A percentile compares a stretch with the other conserved stretches of the same genome.
phyloP scores from a whole-genome alignment of 495 filamentous ascomycete genomes.

The Acidomyces sp. region DNA sequence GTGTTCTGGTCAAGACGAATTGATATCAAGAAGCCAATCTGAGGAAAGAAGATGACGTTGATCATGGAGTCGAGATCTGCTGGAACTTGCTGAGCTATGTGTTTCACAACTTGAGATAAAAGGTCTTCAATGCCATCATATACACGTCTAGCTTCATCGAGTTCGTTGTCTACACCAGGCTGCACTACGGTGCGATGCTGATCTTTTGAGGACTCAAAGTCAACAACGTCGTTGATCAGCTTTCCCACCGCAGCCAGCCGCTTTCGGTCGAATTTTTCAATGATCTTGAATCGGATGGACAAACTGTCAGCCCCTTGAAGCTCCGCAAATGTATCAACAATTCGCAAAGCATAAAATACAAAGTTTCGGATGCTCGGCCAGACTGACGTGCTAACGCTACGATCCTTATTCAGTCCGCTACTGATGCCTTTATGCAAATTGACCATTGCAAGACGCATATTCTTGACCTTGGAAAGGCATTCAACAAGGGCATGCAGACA shows the following conservation, averaged over 20 bases:
- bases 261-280: slow-evolving; percentile 31
- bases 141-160: slow-evolving; percentile 63
- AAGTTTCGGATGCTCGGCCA: slow-evolving; percentile 55
- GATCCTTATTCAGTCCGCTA: slow-evolving; percentile 42
- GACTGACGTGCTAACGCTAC: slow-evolving; percentile 48
- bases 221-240: slow-evolving; percentile 60
- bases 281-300: slow-evolving; percentile 41
- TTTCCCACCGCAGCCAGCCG: slow-evolving; percentile 52
- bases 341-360: slow-evolving; percentile 51
- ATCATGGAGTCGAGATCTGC: slow-evolving; percentile 45
- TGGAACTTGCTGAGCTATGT: slow-evolving; percentile 51
- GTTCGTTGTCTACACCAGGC: slow-evolving; percentile 55
- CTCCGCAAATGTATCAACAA: slow-evolving; percentile 52
- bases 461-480: slow-evolving; percentile 60
- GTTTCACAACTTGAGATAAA: slow-evolving; percentile 50
- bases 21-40: slow-evolving; percentile 78
- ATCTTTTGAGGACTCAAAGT: slow-evolving; percentile 67
- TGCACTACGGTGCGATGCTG: slow-evolving; percentile 62
- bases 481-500: slow-evolving; percentile 44
- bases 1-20: slow-evolving; percentile 51
- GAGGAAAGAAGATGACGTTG: slow-evolving; percentile 77
- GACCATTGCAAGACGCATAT: slow-evolving; percentile 56
- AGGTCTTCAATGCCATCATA: slow-evolving; percentile 67
- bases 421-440: slow-evolving; percentile 67
- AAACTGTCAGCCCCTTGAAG: slow-evolving; percentile 43